These are phyloP conservation scores for Suillus luteus DNA, from an alignment of 768 basidiomycete genomes.

Conservation along the genomic window DNA sequence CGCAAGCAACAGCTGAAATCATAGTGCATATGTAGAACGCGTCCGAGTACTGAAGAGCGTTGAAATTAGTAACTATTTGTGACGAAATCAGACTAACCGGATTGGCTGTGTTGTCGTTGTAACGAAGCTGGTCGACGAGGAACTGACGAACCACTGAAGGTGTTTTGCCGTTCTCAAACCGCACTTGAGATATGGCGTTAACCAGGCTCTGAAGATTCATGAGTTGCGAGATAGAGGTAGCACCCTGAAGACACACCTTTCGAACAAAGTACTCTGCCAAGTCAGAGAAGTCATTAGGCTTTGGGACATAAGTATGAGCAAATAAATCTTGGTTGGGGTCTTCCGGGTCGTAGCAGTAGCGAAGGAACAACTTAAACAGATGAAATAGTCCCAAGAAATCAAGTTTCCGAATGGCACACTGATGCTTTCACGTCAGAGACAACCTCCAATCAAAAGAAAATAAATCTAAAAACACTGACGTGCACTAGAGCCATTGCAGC, in stretches of 20 bases:
- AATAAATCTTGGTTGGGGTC: conserved; percentile 83
- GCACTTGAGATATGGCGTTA: conserved; percentile 80
- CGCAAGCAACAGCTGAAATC: conserved; percentile 79
- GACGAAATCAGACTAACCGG: conserved; percentile 52
- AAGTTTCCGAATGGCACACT: conserved; percentile 84
- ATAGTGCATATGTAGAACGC: conserved; percentile 87
- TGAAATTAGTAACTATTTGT: conserved; percentile 9
- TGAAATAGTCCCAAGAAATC: conserved; percentile 94
- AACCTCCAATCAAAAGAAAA: conserved; percentile 15
- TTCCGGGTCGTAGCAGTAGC: conserved; percentile 88
- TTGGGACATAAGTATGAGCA: conserved; percentile 86
- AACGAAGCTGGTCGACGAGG: conserved; percentile 88
- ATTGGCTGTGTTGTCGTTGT: conserved; percentile 94
- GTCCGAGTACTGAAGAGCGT: conserved; percentile 73
- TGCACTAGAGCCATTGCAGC: conserved; percentile 83
- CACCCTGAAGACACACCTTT: conserved; percentile 55
- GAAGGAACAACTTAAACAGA: conserved; percentile 91
- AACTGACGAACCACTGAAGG: conserved; percentile 85
- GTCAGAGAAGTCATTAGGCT: conserved; percentile 93
- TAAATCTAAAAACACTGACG: conserved; percentile 48
- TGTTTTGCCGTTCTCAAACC: conserved; percentile 85
- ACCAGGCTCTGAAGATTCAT: conserved; percentile 60
- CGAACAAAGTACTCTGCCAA: conserved; percentile 92
- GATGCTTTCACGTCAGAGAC: conserved; percentile 19
- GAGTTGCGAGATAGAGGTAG: conserved; percentile 9